phyloP scores from a whole-genome alignment of 2,329 filamentous ascomycete species.

The Colletotrichum navitas region DNA sequence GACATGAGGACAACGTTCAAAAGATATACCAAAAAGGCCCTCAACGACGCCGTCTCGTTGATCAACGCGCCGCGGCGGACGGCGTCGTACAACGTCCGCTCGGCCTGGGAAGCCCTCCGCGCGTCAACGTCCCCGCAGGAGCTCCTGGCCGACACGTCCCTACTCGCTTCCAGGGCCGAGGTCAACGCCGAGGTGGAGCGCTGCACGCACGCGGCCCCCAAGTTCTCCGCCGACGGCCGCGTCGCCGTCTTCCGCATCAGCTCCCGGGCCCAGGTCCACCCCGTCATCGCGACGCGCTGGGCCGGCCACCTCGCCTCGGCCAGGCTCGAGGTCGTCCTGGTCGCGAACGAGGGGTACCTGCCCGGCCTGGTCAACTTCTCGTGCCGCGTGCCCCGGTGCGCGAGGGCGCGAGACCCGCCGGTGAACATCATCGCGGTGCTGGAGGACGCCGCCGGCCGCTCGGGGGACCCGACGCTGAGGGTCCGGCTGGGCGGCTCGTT shows the following conservation, averaged over 20 bases:
- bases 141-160: slow-evolving; percentile 61
- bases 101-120: slow-evolving; percentile 71
- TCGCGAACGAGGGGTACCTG: slow-evolving; percentile 76
- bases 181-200: slow-evolving; percentile 72
- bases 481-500: slow-evolving; percentile 72
- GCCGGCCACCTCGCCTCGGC: slow-evolving; percentile 69
- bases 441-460: slow-evolving; percentile 61
- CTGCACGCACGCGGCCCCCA: slow-evolving; percentile 72
- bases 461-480: slow-evolving; percentile 53
- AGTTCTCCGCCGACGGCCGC: slow-evolving; percentile 72
- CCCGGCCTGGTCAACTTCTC: slow-evolving; percentile 75
- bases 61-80: slow-evolving; percentile 76
- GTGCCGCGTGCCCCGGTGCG: slow-evolving; percentile 71
- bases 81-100: slow-evolving; percentile 69
- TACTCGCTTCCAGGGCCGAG: slow-evolving; percentile 68
- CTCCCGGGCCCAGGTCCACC: slow-evolving; percentile 73
- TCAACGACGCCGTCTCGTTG: slow-evolving; percentile 73
- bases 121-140: slow-evolving; percentile 63
- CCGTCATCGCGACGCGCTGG: slow-evolving; percentile 76
- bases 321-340: slow-evolving; percentile 72
- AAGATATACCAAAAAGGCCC: slow-evolving; percentile 68
- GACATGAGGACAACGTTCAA: slow-evolving; percentile 74
- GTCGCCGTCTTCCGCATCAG: slow-evolving; percentile 74
- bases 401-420: slow-evolving; percentile 64
- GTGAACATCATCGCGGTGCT: slow-evolving; percentile 74